Conservation (phyloP, 78 protist species). For the Dictyostelium capitatum region DNA sequence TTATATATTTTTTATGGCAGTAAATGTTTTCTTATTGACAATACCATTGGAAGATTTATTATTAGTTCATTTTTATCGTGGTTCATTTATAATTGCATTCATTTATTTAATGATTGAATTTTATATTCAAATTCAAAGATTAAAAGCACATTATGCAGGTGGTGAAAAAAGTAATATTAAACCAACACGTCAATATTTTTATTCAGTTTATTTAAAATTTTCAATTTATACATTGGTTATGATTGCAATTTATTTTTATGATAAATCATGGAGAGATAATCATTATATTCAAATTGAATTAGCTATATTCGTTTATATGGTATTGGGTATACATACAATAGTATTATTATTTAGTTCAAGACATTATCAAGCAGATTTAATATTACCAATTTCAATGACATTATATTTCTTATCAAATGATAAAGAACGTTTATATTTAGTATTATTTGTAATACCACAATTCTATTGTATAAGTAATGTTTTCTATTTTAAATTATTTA, state of each 20-base stretch:
- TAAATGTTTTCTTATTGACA: constrained; percentile 15
- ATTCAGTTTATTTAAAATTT: constrained; percentile 37
- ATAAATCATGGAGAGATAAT: background rate
- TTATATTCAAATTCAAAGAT: constrained; percentile 38
- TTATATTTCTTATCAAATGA: constrained; percentile 52
- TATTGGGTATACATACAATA: constrained; percentile 32
- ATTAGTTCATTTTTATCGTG: constrained; percentile 61
- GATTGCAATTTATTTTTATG: constrained; percentile 36
- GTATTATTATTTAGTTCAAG: constrained; percentile 27
- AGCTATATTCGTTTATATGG: constrained; percentile 32
- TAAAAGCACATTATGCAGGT: constrained; percentile 41
- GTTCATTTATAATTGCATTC: constrained; percentile 36
- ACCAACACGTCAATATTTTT: constrained; percentile 1
- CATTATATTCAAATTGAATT: background rate
- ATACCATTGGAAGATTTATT: constrained; percentile 75
- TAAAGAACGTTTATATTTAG: constrained; percentile 55
- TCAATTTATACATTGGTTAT: constrained; percentile 12
- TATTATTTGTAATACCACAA: constrained; percentile 66
- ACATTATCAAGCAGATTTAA: constrained; percentile 30
- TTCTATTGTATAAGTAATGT: constrained; percentile 62
- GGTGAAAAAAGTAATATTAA: constrained; percentile 26
- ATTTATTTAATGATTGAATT: constrained; percentile 29
- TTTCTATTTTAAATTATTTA: constrained; percentile 56
- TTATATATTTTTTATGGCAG: constrained; percentile 74
- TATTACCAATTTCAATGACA: constrained; percentile 50